A percentile compares a stretch with the other conserved stretches of the same genome.
phyloP scores from a whole-genome alignment of 2,329 filamentous ascomycete genomes.

The Epichloe sibirici region DNA sequence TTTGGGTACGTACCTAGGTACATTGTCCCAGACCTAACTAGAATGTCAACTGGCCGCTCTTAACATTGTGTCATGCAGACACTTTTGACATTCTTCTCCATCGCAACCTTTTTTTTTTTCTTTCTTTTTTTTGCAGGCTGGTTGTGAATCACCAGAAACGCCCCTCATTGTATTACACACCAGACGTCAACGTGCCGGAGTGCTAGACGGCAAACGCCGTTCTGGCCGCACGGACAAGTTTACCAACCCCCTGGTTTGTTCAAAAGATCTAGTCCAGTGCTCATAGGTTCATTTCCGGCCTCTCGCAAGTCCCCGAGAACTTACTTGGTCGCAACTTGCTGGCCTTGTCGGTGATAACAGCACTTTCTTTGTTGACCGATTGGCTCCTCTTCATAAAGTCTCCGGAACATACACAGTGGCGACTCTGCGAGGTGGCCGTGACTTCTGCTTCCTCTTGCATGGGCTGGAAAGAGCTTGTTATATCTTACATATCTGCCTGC shows the following conservation, averaged over 20 bases:
- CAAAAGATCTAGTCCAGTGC: neutral
- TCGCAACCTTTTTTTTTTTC: neutral
- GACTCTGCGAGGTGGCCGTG: neutral
- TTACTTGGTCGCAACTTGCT: neutral
- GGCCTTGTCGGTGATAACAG: neutral
- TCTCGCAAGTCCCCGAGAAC: neutral
- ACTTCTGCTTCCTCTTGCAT: neutral
- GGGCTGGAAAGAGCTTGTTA: neutral
- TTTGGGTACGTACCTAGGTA: neutral
- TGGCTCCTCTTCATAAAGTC: too few relatives aligned
- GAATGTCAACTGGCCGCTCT: neutral
- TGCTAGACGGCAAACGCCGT: neutral
- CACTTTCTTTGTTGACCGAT: neutral
- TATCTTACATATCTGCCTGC: neutral
- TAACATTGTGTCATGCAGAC: neutral
- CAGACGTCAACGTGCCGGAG: neutral
- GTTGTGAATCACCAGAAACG: neutral
- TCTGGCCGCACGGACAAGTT: neutral
- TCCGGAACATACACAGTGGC: neutral
- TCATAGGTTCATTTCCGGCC: neutral
- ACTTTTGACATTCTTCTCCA: neutral
- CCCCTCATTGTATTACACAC: neutral
- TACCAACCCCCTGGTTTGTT: neutral
- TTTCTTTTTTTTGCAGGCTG: neutral
- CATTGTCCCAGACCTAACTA: neutral